Evolutionary conservation across 495 filamentous ascomycete species (phyloP).

Genomic region (Hypoxylon intermedium): DNA sequence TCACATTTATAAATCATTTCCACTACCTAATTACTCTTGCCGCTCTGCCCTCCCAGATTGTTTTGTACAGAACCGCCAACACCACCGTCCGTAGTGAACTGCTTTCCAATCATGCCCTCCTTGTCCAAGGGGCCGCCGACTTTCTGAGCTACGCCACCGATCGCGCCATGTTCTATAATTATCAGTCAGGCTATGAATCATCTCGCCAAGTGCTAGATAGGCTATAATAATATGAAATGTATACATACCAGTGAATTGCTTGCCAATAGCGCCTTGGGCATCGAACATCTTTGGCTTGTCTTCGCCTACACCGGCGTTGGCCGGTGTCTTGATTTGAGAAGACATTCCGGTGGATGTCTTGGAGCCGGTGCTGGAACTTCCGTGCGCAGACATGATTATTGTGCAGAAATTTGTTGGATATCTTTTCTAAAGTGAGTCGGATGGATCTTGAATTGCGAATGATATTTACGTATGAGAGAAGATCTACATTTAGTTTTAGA

Average conservation of each 20-base stretch:
- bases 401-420: neutral
- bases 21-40: constrained; percentile 41
- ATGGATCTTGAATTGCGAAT: neutral
- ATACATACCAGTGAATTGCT: constrained; percentile 46
- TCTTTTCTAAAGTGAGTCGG: neutral
- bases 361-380: constrained; percentile 38
- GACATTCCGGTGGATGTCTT: constrained; percentile 38
- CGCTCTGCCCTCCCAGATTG: constrained; percentile 49
- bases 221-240: neutral
- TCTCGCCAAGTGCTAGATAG: neutral
- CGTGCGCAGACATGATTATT: constrained; percentile 37
- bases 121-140: constrained; percentile 57
- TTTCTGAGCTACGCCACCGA: constrained; percentile 55
- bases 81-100: constrained; percentile 49
- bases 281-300: constrained; percentile 45
- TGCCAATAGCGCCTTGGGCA: constrained; percentile 44
- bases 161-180: constrained; percentile 49
- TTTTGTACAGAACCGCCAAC: constrained; percentile 55
- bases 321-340: constrained; percentile 37
- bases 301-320: constrained; percentile 35
- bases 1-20: too few relatives aligned
- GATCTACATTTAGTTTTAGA: too few relatives aligned
- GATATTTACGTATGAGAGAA: too few relatives aligned
- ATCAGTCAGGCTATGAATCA: constrained; percentile 5
- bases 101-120: constrained; percentile 53